Evolutionary conservation across 768 basidiomycete species (phyloP).

Genomic region (Tulasnella sp.): DNA sequence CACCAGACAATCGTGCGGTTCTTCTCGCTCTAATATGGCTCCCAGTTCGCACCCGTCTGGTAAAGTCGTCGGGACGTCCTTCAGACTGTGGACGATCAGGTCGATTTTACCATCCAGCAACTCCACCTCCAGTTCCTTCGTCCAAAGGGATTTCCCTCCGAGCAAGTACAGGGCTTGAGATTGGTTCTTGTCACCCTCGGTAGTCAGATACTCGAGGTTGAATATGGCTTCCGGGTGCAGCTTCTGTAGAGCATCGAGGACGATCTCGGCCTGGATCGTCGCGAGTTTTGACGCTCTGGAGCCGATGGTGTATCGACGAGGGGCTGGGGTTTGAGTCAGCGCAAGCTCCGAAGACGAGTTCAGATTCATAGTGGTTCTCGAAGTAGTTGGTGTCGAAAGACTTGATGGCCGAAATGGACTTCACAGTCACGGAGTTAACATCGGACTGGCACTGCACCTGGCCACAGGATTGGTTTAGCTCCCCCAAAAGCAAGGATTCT

Average conservation of each 20-base stretch:
- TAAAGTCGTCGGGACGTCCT: conserved; percentile 86
- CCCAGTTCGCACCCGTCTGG: conserved; percentile 79
- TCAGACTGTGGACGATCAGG: conserved; percentile 85
- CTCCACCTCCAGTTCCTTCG: conserved; percentile 87
- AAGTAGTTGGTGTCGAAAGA: background rate
- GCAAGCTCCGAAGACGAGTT: background rate
- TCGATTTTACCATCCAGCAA: conserved; percentile 68
- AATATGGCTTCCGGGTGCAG: conserved; percentile 47
- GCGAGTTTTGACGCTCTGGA: conserved; percentile 85
- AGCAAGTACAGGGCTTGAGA: conserved; percentile 76
- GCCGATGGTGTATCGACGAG: conserved; percentile 50
- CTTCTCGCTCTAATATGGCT: conserved; percentile 78
- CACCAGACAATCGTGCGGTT: conserved; percentile 82
- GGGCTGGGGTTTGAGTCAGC: background rate
- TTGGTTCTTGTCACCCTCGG: conserved; percentile 82
- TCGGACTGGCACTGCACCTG: background rate
- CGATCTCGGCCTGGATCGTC: conserved; percentile 79
- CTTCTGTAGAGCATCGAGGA: conserved; percentile 53
- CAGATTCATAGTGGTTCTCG: background rate
- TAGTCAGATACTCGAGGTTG: conserved; percentile 56
- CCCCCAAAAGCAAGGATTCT: background rate
- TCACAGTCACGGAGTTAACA: background rate
- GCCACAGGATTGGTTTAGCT: background rate
- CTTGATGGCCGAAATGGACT: background rate
- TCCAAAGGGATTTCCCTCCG: conserved; percentile 92